Percentiles rank a stretch among this genome's conserved stretches.
phyloP scores from a whole-genome alignment of 2,329 filamentous ascomycete species.

The Monilinia fructigena region DNA sequence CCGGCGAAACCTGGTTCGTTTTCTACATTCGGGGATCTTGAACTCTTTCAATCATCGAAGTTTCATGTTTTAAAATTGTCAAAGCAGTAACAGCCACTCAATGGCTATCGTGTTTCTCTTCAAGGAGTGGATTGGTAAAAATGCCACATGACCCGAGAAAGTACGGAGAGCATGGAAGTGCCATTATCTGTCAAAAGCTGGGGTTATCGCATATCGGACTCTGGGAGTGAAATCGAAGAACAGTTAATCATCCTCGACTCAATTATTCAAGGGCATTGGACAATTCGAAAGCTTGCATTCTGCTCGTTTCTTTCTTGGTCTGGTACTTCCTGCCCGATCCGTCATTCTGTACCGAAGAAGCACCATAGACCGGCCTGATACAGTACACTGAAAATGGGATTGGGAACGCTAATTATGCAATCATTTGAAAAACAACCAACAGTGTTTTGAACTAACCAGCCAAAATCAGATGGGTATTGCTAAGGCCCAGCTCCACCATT shows the following conservation, averaged over 20 bases:
- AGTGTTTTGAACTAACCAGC: no score
- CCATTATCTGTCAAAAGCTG: background rate
- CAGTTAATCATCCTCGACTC: background rate
- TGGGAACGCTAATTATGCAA: slow-evolving; percentile 5
- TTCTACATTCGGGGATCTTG: background rate
- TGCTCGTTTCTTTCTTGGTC: background rate
- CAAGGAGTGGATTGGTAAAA: background rate
- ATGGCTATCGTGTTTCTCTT: slow-evolving; percentile 13
- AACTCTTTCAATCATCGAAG: background rate
- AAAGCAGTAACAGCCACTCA: background rate
- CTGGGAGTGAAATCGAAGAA: background rate
- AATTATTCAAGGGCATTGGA: background rate
- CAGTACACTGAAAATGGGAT: slow-evolving; percentile 4
- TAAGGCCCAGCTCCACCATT: slow-evolving; percentile 29
- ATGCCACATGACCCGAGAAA: background rate
- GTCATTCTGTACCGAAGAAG: slow-evolving; percentile 13
- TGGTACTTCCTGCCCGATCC: background rate
- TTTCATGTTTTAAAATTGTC: background rate
- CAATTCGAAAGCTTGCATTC: slow-evolving; percentile 7
- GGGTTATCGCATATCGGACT: background rate
- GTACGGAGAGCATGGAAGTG: background rate
- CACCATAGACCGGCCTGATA: background rate
- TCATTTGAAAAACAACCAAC: background rate
- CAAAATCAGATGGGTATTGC: slow-evolving; percentile 24
- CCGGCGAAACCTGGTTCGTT: slow-evolving; percentile 2